Evolutionary conservation across 164 flowering plant species (phyloP).

Genomic region (Vitis rupestris): DNA sequence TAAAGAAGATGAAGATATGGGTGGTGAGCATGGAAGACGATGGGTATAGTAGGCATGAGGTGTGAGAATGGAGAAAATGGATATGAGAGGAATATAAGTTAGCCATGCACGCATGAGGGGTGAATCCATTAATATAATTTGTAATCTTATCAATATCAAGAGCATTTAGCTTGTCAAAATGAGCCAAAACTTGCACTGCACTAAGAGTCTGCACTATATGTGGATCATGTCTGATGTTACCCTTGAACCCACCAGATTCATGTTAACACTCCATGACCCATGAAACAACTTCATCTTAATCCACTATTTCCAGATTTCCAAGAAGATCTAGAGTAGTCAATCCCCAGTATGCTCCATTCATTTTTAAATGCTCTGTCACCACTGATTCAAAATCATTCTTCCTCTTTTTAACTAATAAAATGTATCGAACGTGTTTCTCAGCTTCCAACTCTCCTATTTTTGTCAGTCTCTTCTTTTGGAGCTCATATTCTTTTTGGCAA

Average conservation of each 20-base stretch:
- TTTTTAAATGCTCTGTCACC: conserved; percentile 81
- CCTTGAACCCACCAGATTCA: conserved; percentile 91
- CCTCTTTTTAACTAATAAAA: conserved; percentile 75
- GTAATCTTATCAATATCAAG: conserved; percentile 68
- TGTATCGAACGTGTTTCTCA: conserved; percentile 70
- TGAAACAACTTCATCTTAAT: conserved; percentile 66
- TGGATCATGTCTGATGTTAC: conserved; percentile 89
- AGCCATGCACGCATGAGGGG: no score
- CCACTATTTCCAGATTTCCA: conserved; percentile 61
- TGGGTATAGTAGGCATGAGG: no score
- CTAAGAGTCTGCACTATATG: conserved; percentile 79
- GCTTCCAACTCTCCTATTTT: conserved; percentile 66
- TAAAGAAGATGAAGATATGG: no score
- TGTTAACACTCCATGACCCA: conserved; percentile 88
- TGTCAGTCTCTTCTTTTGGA: neutral
- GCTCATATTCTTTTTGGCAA: no score
- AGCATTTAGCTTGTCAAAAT: conserved; percentile 71
- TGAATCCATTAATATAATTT: conserved; percentile 44
- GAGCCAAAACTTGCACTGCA: conserved; percentile 83
- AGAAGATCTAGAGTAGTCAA: conserved; percentile 76
- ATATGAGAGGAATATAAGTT: no score
- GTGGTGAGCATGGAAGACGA: no score
- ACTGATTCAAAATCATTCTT: conserved; percentile 77
- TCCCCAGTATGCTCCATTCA: conserved; percentile 96
- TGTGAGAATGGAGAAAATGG: no score